phyloP scores from a whole-genome alignment of 2,329 filamentous ascomycete genomes.

The Parastagonospora avenae region DNA sequence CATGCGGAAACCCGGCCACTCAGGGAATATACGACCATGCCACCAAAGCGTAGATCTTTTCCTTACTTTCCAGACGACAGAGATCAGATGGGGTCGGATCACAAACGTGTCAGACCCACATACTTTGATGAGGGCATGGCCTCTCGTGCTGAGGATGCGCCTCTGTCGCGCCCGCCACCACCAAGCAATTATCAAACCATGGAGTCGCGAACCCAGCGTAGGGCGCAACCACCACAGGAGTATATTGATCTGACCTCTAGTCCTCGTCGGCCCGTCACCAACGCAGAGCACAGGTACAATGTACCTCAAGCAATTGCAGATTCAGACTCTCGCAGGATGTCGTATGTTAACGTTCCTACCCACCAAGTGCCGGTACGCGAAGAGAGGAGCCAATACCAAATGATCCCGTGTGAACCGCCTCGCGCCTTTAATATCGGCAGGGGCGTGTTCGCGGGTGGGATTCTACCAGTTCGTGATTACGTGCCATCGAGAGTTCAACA shows the following conservation, averaged over 20 bases:
- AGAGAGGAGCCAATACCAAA: conserved; percentile 25
- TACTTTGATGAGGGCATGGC: conserved; percentile 12
- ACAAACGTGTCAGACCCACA: conserved; percentile 20
- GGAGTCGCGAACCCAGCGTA: conserved; percentile 13
- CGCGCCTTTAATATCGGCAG: conserved; percentile 17
- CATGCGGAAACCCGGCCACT: conserved; percentile 8
- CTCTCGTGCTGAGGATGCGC: neutral
- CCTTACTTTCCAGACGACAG: conserved; percentile 11
- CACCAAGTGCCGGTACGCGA: conserved; percentile 18
- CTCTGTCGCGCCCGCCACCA: conserved; percentile 1
- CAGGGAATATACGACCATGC: conserved; percentile 12
- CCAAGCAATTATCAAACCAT: conserved; percentile 9
- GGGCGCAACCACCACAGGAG: conserved; percentile 16
- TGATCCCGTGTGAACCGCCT: conserved; percentile 9
- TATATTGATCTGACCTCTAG: conserved; percentile 36
- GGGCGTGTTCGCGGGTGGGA: conserved; percentile 16
- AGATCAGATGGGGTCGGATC: conserved; percentile 8
- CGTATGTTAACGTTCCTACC: conserved; percentile 17
- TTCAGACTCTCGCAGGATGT: conserved; percentile 10
- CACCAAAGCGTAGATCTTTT: conserved; percentile 25
- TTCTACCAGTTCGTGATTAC: conserved; percentile 14
- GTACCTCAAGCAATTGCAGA: conserved; percentile 8
- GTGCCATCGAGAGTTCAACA: conserved; percentile 14
- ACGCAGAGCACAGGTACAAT: conserved; percentile 10
- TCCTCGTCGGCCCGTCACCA: conserved; percentile 14